Evolutionary conservation across 805 yeast species (phyloP).

Genomic region (Sugiyamaella mastotermitis): DNA sequence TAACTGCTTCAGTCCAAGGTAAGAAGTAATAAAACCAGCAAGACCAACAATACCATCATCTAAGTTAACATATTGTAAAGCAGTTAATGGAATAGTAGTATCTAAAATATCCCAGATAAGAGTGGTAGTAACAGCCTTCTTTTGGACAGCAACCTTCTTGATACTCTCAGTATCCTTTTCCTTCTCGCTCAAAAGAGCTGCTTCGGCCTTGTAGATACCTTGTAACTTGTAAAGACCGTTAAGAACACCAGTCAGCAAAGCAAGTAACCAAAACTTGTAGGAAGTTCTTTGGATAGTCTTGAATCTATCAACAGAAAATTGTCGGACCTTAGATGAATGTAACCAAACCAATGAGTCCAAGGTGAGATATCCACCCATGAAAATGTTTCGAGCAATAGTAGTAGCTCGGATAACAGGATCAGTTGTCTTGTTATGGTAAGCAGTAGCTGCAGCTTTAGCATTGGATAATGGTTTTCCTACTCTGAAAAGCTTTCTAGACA

Average conservation of each 20-base stretch:
- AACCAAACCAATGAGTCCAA: conserved; percentile 32
- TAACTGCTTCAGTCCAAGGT: conserved; percentile 70
- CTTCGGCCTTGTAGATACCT: conserved; percentile 29
- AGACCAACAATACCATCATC: conserved; percentile 78
- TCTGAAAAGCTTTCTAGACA: conserved; percentile 78
- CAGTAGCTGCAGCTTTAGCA: conserved; percentile 59
- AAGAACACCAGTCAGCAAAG: conserved; percentile 55
- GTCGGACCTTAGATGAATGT: conserved; percentile 26
- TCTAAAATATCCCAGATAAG: conserved; percentile 75
- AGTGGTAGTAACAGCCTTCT: conserved; percentile 50
- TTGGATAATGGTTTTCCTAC: conserved; percentile 73
- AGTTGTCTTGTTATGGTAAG: conserved; percentile 62
- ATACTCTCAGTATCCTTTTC: conserved; percentile 34
- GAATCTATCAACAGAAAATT: conserved; percentile 26
- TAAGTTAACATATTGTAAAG: conserved; percentile 51
- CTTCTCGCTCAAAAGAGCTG: conserved; percentile 34
- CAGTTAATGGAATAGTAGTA: conserved; percentile 65
- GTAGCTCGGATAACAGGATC: conserved; percentile 51
- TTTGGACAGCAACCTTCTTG: conserved; percentile 39
- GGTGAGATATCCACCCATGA: conserved; percentile 30
- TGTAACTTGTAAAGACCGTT: conserved; percentile 52
- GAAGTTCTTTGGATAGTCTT: conserved; percentile 41
- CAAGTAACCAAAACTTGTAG: conserved; percentile 72
- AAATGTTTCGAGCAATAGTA: conserved; percentile 30
- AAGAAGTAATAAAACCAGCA: conserved; percentile 78